Evolutionary conservation across 306 rosid species (phyloP).

Genomic region (Psophocarpus tetragonolobus): DNA sequence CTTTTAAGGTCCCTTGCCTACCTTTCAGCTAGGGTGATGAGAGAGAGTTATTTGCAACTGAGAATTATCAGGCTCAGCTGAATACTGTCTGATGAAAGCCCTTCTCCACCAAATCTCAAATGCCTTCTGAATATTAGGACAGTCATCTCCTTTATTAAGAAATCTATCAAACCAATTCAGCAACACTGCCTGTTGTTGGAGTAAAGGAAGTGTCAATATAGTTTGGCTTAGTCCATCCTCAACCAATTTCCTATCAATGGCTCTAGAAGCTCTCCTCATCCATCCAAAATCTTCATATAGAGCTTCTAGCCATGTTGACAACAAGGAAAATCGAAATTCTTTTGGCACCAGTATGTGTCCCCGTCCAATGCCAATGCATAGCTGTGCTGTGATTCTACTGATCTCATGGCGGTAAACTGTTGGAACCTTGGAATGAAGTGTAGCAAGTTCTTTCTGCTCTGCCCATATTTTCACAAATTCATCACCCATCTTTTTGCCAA

Average conservation of each 20-base stretch:
- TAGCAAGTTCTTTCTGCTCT: conserved; percentile 81
- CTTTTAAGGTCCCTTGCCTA: conserved; percentile 5
- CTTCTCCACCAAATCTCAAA: conserved; percentile 99
- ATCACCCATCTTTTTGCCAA: conserved; percentile 66
- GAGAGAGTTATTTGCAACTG: conserved; percentile 70
- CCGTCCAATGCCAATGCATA: conserved; percentile 80
- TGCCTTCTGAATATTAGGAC: conserved; percentile 88
- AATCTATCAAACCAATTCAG: conserved; percentile 82
- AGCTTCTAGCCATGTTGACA: conserved; percentile 89
- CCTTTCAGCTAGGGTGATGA: conserved; percentile 59
- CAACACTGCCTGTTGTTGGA: conserved; percentile 74
- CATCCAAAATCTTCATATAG: conserved; percentile 89
- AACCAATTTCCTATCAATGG: conserved; percentile 69
- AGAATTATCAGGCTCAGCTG: conserved; percentile 55
- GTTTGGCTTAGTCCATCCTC: conserved; percentile 89
- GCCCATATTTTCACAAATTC: conserved; percentile 92
- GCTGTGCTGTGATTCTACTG: conserved; percentile 79
- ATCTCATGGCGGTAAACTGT: conserved; percentile 75
- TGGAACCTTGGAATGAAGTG: conserved; percentile 74
- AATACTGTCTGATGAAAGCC: conserved; percentile 67
- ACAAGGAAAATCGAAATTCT: conserved; percentile 65
- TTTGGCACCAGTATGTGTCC: conserved; percentile 75
- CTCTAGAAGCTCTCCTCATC: conserved; percentile 77
- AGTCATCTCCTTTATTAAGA: conserved; percentile 86
- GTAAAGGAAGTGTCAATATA: conserved; percentile 79